Evolutionary conservation across 495 filamentous ascomycete species (phyloP).

Genomic region (Clohesyomyces aquaticus): DNA sequence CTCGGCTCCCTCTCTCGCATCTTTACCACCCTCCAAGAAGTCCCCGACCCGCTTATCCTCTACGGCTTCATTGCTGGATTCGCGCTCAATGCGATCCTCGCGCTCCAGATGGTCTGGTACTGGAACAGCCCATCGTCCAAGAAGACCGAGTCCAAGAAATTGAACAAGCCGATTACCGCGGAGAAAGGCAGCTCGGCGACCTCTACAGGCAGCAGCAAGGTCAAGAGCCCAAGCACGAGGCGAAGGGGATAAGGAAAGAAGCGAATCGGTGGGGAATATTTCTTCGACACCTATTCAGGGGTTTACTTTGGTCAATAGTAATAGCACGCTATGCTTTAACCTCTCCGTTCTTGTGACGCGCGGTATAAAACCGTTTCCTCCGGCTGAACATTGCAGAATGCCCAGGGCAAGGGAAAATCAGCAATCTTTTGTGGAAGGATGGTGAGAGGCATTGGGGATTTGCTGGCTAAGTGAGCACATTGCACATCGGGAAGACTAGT

Average conservation of each 20-base stretch:
- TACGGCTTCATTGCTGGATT: constrained; percentile 92
- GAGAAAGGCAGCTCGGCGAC: constrained; percentile 15
- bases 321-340: no score
- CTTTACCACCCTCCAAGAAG: constrained; percentile 95
- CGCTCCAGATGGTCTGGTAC: constrained; percentile 92
- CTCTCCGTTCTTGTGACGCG: no score
- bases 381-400: no score
- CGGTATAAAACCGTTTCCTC: no score
- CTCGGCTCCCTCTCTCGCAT: constrained; percentile 87
- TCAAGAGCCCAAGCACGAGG: constrained; percentile 37
- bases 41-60: constrained; percentile 91
- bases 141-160: constrained; percentile 41
- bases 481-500: no score
- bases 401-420: no score
- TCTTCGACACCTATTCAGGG: no score
- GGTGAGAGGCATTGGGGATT: no score
- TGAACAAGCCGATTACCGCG: constrained; percentile 28
- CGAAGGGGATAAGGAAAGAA: constrained; percentile 32
- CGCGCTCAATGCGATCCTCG: constrained; percentile 81
- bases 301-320: no score
- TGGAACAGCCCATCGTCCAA: constrained; percentile 76
- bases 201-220: constrained; percentile 14
- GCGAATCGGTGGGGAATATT: no score
- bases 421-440: no score
- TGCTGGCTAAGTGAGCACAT: no score